Base-by-base conservation (phyloP, 768 basidiomycete species). In the Pleurotus pulmonarius region DNA sequence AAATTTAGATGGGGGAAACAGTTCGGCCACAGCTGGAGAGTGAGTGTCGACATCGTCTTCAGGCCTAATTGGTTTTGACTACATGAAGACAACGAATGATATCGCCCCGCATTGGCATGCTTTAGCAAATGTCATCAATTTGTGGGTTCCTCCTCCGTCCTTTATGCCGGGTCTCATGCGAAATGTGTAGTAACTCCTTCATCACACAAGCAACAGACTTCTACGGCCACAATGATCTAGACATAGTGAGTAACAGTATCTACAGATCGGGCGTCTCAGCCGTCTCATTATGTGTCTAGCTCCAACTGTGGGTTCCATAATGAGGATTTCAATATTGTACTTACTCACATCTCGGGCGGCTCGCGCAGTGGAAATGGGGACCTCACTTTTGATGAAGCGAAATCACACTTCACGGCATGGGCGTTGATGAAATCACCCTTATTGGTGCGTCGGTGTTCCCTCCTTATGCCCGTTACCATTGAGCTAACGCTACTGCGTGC, bases 341-440 rank as follows among this genome's bases (percentile, higher is more conserved):
- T 34, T 34, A 34, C 29, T 34, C 29, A 34, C 29, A 34, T 11
- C 11, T 34, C 11, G 29, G 29, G 29, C 29, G 29, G 29, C 29
- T 34, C 29, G 29, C 29, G 29, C 63, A 86, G 85, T 22, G 86
- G 87, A 18, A 87, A 88, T 57, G 85, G 83, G 12, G 70, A 78
- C 29, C 70, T 87, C 45, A 79, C 81, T 0, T 78, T 74, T 62
- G 84, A 88, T 12, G 86, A 88, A 68, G 69, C 78, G 22, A 87
- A 87, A 65, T 76, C 84, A 2, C 86, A 88, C 64, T 88, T 87
- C 64, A 87, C 86, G 0, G 85, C 83, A 0, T 88, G 87, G 86
- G 84, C 84, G 37, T 67, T 88, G 26, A 79, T 87, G 81, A 88
- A 87, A 63, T 73, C 70, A 0, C 86, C 86, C 2, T 75, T 88